Base-by-base conservation (phyloP, 108 stramenopile species). In the Discostella stelligeroides region DNA sequence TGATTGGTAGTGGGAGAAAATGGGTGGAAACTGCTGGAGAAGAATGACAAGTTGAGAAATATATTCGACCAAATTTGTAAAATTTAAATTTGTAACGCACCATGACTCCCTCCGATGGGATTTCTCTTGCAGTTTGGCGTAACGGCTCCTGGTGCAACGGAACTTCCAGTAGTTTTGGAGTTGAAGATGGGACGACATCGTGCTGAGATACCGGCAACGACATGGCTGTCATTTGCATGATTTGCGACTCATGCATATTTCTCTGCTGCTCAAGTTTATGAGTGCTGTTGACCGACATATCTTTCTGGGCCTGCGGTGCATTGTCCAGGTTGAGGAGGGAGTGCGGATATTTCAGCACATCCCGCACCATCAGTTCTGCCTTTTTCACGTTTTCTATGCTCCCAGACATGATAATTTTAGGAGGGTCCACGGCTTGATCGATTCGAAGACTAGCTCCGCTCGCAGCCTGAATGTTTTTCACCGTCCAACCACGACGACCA, bases 391-490 rank as follows among this genome's bases (percentile, higher is more conserved):
- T 66, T 53, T 64, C 79, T 21, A 59, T 56, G 43, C 69, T 70
- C 9, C 95, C 92, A 27, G 86, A 88, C 21, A 96, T 83, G 25
- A 75, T 82, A 60, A 96, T 90, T 58, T 84, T 86, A 0, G 88
- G 81, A 43, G 95, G 92, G 53, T 81, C 85, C 0, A 84, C 82
- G 53, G 81, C 72, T 63, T 96, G 95, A 78, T 96, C 92, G 40
- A 94, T 91, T 50, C 87, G 87, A 13, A 96, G 87, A 25, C 69
- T 79, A 4, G 95, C 92, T 25, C 88, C 88, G 71, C 87, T 91
- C 45, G 85, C 77, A 59, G 93, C 87, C 59, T 94, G 92, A 47
- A 96, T 96, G 53, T 89, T 76, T 70, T 96, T 96, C 25, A 92
- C 86, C 0, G 88, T 89, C 91, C 92, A 90, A 20, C 89, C 95